A percentile compares a stretch with the other conserved stretches of the same genome.
Conservation (phyloP, 2,329 filamentous ascomycete genomes). For the Aschersonia sp. region DNA sequence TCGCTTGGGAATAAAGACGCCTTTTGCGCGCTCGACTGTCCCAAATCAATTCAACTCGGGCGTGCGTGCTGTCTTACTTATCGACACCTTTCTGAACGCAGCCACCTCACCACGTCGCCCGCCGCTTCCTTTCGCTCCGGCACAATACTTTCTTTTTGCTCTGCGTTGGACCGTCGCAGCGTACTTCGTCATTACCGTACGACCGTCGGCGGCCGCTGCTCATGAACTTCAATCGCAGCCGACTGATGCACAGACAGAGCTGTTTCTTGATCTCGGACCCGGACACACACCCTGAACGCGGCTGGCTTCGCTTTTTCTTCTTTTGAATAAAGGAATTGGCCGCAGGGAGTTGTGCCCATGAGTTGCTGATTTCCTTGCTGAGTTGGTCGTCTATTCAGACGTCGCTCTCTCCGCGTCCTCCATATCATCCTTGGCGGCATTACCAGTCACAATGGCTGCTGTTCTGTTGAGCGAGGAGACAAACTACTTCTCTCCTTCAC, state of each 20-base stretch:
- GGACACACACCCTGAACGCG: neutral
- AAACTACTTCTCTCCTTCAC: constrained; percentile 37
- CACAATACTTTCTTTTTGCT: neutral
- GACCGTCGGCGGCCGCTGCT: neutral
- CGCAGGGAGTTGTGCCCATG: neutral
- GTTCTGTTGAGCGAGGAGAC: constrained; percentile 39
- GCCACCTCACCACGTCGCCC: neutral
- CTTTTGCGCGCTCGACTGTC: neutral
- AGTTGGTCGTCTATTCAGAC: neutral
- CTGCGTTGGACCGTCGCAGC: constrained; percentile 2
- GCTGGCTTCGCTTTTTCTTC: neutral
- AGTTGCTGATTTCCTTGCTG: neutral
- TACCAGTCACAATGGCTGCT: constrained; percentile 32
- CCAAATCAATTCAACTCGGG: neutral
- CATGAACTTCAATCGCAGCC: neutral
- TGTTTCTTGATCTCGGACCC: neutral
- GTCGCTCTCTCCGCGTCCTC: neutral
- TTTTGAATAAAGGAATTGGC: neutral
- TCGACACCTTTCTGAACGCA: neutral
- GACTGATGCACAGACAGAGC: neutral
- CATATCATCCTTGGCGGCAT: neutral
- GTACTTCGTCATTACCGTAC: neutral
- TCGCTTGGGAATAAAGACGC: neutral
- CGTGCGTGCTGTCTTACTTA: neutral
- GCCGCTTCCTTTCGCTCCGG: constrained; percentile 1